Evolutionary conservation across 768 basidiomycete genomes (phyloP).

Genomic region (Cytidiella melzeri): DNA sequence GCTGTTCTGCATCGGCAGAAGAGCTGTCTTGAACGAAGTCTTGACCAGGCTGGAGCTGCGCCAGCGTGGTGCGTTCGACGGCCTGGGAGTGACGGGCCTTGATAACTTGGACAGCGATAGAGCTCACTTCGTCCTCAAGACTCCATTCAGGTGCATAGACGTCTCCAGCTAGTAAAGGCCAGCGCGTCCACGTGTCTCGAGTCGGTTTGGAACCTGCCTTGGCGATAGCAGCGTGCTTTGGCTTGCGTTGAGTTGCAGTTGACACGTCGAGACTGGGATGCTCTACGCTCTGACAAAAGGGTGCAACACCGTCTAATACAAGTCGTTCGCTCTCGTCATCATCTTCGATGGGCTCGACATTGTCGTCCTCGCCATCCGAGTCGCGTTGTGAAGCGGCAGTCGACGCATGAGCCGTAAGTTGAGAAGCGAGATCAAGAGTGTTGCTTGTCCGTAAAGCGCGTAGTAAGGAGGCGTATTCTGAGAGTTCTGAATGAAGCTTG

Average conservation of each 20-base stretch:
- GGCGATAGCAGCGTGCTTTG: slow-evolving; percentile 20
- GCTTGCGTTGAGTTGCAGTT: slow-evolving; percentile 7
- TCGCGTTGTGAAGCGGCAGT: slow-evolving; percentile 10
- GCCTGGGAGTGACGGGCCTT: slow-evolving; percentile 10
- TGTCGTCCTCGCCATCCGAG: slow-evolving; percentile 24
- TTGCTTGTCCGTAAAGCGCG: slow-evolving; percentile 55
- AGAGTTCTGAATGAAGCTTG: slow-evolving; percentile 55
- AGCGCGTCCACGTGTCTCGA: slow-evolving; percentile 61
- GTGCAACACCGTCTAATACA: background rate
- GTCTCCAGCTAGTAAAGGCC: slow-evolving; percentile 64
- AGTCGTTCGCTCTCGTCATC: slow-evolving; percentile 20
- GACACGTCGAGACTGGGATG: background rate
- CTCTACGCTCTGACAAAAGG: background rate
- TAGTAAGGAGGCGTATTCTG: slow-evolving; percentile 61
- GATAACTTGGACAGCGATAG: slow-evolving; percentile 36
- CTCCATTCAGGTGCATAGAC: slow-evolving; percentile 64
- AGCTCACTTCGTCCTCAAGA: slow-evolving; percentile 60
- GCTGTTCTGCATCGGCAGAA: background rate
- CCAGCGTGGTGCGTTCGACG: slow-evolving; percentile 11
- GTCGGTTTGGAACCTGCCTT: slow-evolving; percentile 8
- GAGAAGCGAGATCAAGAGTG: slow-evolving; percentile 51
- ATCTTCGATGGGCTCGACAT: slow-evolving; percentile 14
- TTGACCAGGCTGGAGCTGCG: background rate
- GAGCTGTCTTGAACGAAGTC: background rate
- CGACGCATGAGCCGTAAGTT: slow-evolving; percentile 32